phyloP scores from a whole-genome alignment of 208 protist species.

The Naegleria lovaniensis region DNA sequence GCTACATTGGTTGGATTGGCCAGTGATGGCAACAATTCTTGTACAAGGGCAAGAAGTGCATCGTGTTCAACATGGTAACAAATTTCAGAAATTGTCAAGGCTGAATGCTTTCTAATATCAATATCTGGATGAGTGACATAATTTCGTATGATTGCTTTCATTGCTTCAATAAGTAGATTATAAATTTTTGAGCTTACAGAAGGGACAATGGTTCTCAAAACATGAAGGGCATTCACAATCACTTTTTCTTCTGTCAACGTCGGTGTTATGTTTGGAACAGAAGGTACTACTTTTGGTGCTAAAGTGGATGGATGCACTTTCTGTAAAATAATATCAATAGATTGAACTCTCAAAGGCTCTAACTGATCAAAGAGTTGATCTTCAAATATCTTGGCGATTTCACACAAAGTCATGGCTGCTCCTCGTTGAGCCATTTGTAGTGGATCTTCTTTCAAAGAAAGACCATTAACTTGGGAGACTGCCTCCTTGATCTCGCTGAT shows the following conservation, averaged over 20 bases:
- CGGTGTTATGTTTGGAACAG: background rate
- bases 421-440: background rate
- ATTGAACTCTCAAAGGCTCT: background rate
- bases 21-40: background rate
- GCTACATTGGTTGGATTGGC: background rate
- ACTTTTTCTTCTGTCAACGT: background rate
- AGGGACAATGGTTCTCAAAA: background rate
- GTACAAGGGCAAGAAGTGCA: background rate
- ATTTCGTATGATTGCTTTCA: background rate
- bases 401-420: background rate
- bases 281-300: background rate
- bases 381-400: background rate
- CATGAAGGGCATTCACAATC: background rate
- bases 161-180: background rate
- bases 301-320: too few relatives aligned
- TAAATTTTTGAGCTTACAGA: background rate
- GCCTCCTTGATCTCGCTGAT: background rate
- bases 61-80: background rate
- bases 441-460: background rate
- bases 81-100: background rate
- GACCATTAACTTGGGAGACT: background rate
- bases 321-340: background rate
- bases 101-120: background rate
- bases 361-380: background rate
- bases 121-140: background rate